Evolutionary conservation across 768 basidiomycete genomes (phyloP).

Genomic region (Suillus placidus): DNA sequence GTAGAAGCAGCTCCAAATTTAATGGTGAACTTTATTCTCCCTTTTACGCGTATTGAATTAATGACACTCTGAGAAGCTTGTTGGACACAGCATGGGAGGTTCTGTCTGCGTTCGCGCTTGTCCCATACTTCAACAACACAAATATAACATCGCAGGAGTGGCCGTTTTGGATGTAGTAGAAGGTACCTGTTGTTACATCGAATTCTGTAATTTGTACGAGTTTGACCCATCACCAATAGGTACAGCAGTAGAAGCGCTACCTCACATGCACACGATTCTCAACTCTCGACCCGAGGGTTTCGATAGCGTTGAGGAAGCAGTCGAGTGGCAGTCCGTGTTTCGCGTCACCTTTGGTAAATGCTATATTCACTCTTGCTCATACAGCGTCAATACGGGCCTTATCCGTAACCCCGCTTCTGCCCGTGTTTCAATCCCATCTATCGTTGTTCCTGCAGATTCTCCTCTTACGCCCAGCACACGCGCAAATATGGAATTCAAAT

Average conservation of each 20-base stretch:
- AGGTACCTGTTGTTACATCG: slow-evolving; percentile 46
- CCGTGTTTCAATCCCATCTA: slow-evolving; percentile 84
- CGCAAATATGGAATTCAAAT: slow-evolving; percentile 32
- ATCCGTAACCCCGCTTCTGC: slow-evolving; percentile 84
- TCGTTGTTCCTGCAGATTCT: slow-evolving; percentile 56
- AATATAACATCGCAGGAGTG: slow-evolving; percentile 76
- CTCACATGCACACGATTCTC: slow-evolving; percentile 88
- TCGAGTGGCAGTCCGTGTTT: slow-evolving; percentile 91
- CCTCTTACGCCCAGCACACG: slow-evolving; percentile 31
- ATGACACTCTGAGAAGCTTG: slow-evolving; percentile 50
- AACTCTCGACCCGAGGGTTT: slow-evolving; percentile 87
- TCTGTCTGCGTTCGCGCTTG: slow-evolving; percentile 79
- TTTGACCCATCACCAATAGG: slow-evolving; percentile 46
- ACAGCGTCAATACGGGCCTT: slow-evolving; percentile 76
- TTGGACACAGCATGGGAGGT: slow-evolving; percentile 98
- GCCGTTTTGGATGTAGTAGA: slow-evolving; percentile 89
- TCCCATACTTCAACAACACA: slow-evolving; percentile 62
- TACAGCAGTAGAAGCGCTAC: slow-evolving; percentile 90
- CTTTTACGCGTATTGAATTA: background rate
- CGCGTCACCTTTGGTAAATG: background rate
- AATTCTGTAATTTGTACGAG: background rate
- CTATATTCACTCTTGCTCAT: background rate
- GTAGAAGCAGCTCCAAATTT: slow-evolving; percentile 66
- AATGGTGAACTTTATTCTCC: slow-evolving; percentile 52
- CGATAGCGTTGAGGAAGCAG: slow-evolving; percentile 77